Conservation (phyloP, 257 asterid genomes). For the Solanum chiquidenum region DNA sequence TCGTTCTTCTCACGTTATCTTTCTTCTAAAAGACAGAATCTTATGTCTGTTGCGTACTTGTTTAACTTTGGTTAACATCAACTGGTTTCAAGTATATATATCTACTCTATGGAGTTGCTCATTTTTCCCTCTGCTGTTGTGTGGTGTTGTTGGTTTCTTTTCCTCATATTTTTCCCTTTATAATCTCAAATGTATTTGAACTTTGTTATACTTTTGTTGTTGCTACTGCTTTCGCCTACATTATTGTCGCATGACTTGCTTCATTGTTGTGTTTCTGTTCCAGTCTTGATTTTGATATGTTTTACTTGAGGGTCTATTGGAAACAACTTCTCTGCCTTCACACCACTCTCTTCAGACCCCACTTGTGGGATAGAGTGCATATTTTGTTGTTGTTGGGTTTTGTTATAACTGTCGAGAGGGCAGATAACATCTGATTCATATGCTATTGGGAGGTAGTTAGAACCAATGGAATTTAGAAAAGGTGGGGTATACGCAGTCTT, state of each 20-base stretch:
- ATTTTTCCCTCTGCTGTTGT: neutral
- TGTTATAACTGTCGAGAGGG: neutral
- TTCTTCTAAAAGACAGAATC: neutral
- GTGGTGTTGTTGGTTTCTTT: neutral
- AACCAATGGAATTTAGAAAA: neutral
- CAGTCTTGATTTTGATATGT: neutral
- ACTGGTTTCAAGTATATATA: neutral
- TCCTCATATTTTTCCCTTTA: neutral
- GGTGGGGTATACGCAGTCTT: rapidly evolving
- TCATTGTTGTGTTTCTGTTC: neutral
- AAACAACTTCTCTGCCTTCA: neutral
- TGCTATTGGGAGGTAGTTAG: neutral
- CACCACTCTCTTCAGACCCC: neutral
- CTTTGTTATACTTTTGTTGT: neutral
- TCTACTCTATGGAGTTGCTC: neutral
- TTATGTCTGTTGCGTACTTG: neutral
- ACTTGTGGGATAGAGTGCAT: neutral
- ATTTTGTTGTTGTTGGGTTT: too few species aligned
- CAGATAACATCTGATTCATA: neutral
- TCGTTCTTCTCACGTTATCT: neutral
- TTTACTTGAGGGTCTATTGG: neutral
- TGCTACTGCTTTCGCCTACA: neutral
- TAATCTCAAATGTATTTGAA: neutral
- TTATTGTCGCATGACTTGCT: neutral
- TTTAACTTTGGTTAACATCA: neutral